phyloP scores from a whole-genome alignment of 495 filamentous ascomycete species.

The Penicillium nucicola region DNA sequence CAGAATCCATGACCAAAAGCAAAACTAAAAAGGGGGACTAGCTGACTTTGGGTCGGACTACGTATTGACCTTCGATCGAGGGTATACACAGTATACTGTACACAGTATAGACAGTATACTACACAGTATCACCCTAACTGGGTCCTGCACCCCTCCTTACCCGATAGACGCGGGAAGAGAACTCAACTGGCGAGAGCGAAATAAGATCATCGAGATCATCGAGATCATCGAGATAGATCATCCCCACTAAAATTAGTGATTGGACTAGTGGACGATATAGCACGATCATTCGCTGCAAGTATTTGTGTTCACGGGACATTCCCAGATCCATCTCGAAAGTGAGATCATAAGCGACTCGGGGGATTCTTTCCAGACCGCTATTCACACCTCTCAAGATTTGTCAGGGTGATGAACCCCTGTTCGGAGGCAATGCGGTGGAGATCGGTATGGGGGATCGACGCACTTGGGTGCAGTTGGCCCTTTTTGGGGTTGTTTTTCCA shows the following conservation, averaged over 20 bases:
- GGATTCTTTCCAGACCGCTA: constrained; percentile 5
- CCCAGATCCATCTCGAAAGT: constrained; percentile 3
- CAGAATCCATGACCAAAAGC: no score
- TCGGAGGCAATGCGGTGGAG: constrained; percentile 4
- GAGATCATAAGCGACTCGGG: neutral
- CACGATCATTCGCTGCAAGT: constrained; percentile 4
- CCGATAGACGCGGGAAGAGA: neutral
- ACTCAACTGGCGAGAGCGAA: neutral
- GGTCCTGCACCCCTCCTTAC: neutral
- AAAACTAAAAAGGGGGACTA: no score
- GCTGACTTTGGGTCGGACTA: no score
- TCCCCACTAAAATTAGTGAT: neutral
- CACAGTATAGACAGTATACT: no score
- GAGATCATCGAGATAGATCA: neutral
- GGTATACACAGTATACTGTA: no score
- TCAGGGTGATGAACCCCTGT: constrained; percentile 15
- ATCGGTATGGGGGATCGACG: constrained; percentile 1
- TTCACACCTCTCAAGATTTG: constrained; percentile 19
- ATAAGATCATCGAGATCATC: neutral
- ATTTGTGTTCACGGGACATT: constrained; percentile 2
- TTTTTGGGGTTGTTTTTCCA: neutral
- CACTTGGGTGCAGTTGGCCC: neutral
- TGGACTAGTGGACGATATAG: neutral
- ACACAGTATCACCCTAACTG: neutral
- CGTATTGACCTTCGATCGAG: no score